Conservation (phyloP, 2,329 filamentous ascomycete species). For the Cadophora gregata region DNA sequence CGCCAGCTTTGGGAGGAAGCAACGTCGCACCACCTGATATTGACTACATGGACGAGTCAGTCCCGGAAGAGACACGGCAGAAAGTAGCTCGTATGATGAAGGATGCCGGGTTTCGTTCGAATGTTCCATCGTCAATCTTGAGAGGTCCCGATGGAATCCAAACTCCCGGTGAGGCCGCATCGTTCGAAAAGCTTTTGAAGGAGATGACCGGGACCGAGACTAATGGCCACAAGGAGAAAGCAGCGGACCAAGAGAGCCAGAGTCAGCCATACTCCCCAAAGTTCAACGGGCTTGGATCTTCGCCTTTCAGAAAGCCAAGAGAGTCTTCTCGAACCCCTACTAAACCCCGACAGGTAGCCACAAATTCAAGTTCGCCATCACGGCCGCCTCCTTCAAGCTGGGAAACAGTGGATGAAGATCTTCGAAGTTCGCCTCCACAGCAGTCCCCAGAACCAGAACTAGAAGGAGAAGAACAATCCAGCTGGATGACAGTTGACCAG, state of each 20-base stretch:
- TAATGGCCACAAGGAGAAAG: slow-evolving; percentile 15
- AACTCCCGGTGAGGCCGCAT: slow-evolving; percentile 35
- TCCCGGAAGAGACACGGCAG: slow-evolving; percentile 40
- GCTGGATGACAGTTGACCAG: slow-evolving; percentile 23
- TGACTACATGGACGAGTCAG: slow-evolving; percentile 36
- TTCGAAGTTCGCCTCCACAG: slow-evolving; percentile 17
- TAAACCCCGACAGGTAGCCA: slow-evolving; percentile 14
- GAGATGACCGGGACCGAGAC: slow-evolving; percentile 37
- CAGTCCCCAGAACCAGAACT: neutral
- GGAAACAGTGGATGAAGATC: slow-evolving; percentile 32
- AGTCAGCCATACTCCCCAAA: slow-evolving; percentile 40
- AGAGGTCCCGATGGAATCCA: slow-evolving; percentile 38
- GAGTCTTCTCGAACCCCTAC: slow-evolving; percentile 20
- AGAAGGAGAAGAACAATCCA: slow-evolving; percentile 20
- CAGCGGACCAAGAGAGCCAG: slow-evolving; percentile 10
- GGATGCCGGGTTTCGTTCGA: slow-evolving; percentile 55
- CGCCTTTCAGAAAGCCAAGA: slow-evolving; percentile 32
- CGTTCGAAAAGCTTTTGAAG: slow-evolving; percentile 34
- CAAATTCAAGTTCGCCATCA: slow-evolving; percentile 14
- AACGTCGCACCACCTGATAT: slow-evolving; percentile 24
- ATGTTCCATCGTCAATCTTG: slow-evolving; percentile 49
- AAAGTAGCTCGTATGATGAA: slow-evolving; percentile 54
- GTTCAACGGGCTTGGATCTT: slow-evolving; percentile 43
- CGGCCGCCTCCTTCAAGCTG: slow-evolving; percentile 35
- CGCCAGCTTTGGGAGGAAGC: slow-evolving; percentile 6